These are phyloP conservation scores for Populus alba DNA, from an alignment of 345 rosid genomes.

Conservation along the genomic window DNA sequence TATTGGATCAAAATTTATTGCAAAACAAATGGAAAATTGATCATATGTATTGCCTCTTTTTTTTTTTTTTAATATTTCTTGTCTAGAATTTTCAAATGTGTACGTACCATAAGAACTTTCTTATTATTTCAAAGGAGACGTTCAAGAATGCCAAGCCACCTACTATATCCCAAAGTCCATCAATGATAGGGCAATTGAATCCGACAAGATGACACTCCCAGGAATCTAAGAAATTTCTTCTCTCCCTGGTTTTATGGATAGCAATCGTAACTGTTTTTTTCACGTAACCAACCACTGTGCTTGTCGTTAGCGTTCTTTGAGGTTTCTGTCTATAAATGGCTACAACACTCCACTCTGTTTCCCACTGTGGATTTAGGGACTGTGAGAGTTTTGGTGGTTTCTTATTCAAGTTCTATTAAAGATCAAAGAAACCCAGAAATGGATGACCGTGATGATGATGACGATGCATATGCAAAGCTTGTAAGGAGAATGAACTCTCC, in stretches of 20 bases:
- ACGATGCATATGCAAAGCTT: conserved; percentile 83
- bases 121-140: neutral
- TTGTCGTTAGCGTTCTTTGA: neutral
- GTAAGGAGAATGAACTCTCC: conserved; percentile 89
- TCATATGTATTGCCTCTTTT: too few species aligned
- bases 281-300: neutral
- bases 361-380: neutral
- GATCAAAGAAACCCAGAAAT: conserved; percentile 1
- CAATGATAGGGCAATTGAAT: conserved; percentile 21
- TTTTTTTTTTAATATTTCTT: too few species aligned
- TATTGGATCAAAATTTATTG: too few species aligned
- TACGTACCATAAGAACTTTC: too few species aligned
- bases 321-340: neutral
- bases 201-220: conserved; percentile 16
- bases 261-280: neutral
- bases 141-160: neutral
- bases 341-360: neutral
- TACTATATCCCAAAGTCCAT: neutral
- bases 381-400: neutral
- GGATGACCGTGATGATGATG: conserved; percentile 31
- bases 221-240: conserved; percentile 28
- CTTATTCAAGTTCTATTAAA: neutral
- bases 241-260: conserved; percentile 15
- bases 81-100: too few species aligned
- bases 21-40: too few species aligned